Base-by-base conservation (phyloP, 148 eudicot species). In the Heliamphora exappendiculata region DNA sequence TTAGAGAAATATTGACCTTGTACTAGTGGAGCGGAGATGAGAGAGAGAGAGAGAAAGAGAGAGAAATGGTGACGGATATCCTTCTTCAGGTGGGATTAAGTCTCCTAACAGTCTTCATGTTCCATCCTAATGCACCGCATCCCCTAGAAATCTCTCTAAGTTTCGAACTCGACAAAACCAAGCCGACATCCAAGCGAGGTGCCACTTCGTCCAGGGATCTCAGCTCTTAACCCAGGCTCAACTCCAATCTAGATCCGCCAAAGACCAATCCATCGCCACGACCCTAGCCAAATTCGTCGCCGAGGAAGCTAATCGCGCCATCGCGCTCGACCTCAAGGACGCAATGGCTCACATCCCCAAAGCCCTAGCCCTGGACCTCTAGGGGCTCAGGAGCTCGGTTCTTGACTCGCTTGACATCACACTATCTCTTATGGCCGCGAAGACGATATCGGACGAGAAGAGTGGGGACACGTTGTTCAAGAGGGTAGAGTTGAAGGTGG, bases 341-440 rank as follows among this genome's bases (percentile, higher is more conserved):
- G 94, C 98, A 33, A 94, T 94, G 7, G 75, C 88, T 67, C 97
- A 93, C 85, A 84, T 93, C 64, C 84, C 91, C 78, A 90, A 84
- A 64, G 86, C 98, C 0, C 70, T 93, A 0, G 91, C 91, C 1
- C 87, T 93, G 6, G 94, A 93, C 20, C 69, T 86, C 53, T 64
- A 87, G 74, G 98, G 98, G 0, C 87, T 81, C 81, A 89, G 83
- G 63, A 73, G 90, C 28, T 86, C 94, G 13, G 94, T 97, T 0
- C 81, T 93, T 3, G 87, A 82, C 17, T 55, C 97, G 3, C 72
- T 90, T 5, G 84, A 90, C 12, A 82, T 7, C 26, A 96, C 96
- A 3, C 81, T 93, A 20, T 87, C 96, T 1, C 96, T 93, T 34
- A 84, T 89, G 28, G 86, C 90, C 5, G 87, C 54, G 11, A 87